phyloP scores from a whole-genome alignment of 768 basidiomycete species.

The Suillus bovinus region DNA sequence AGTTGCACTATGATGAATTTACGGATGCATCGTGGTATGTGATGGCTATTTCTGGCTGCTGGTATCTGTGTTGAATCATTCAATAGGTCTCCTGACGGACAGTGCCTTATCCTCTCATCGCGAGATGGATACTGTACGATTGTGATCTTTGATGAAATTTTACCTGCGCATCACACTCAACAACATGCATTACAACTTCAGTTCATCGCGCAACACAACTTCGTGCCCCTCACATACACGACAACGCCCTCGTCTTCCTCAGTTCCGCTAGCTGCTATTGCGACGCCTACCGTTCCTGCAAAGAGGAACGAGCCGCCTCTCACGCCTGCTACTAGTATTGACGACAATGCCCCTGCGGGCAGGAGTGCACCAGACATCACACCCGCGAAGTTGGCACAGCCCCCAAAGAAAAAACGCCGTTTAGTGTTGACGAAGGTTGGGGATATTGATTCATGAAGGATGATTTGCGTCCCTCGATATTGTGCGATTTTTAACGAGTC shows the following conservation, averaged over 20 bases:
- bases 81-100: conserved; percentile 92
- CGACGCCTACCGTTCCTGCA: conserved; percentile 30
- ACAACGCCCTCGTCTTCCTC: conserved; percentile 34
- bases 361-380: conserved; percentile 5
- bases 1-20: conserved; percentile 96
- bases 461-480: neutral
- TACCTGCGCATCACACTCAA: conserved; percentile 85
- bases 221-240: conserved; percentile 55
- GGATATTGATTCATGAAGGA: conserved; percentile 43
- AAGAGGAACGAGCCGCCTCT: conserved; percentile 40
- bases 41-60: conserved; percentile 5
- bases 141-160: conserved; percentile 91
- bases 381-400: conserved; percentile 38
- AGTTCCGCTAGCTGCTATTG: conserved; percentile 34
- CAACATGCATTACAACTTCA: conserved; percentile 90
- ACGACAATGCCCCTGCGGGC: conserved; percentile 18
- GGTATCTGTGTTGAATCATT: conserved; percentile 11
- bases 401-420: conserved; percentile 84
- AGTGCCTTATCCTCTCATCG: conserved; percentile 86
- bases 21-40: conserved; percentile 95
- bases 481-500: neutral
- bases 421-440: conserved; percentile 74
- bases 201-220: conserved; percentile 86
- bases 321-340: conserved; percentile 33
- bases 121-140: conserved; percentile 98